Evolutionary conservation across 2,329 filamentous ascomycete species (phyloP), one percentile per base, ranked within the genome.

Genomic region (Fusarium miscanthi): DNA sequence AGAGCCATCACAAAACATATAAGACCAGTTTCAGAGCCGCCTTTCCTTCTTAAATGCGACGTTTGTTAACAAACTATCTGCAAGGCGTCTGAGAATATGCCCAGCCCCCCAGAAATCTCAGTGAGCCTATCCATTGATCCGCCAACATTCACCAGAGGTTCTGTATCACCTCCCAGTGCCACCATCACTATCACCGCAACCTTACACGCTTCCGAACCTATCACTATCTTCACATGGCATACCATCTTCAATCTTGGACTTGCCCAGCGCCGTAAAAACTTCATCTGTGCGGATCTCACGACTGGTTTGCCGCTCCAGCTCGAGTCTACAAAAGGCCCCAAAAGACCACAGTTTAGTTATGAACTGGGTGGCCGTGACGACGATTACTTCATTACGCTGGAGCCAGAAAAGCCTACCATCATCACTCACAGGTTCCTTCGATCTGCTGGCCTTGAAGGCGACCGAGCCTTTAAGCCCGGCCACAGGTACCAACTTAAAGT

Each of bases 1-100:
- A 19, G 23, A 25, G 23, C 2, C 10, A 40, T 11, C 2, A 21
- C 11, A 12, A 0, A 40, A 40, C 19, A 8, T 8, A 8, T 3
- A 12, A 38, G 6, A 6, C 19, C 17, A 6, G 19, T 25, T 25
- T 25, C 5, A 21, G 19, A 38, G 10, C 5, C 10, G 21, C 23
- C 23, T 25, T 38, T 12, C 4, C 17, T 21, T 19, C 10, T 21
- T n/a, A 21, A 11, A 11, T 13, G 23, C 5, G 5, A 25, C 23
- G 23, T 25, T 25, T 25, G 5, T 25, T 25, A 25, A 25, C 23
- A 25, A 25, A 25, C 23, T 25, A 25, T 48, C 13, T 11, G 14
- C 6, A 30, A 17, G 0, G 40, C 40, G 25, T 30, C 37, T 17
- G 1, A 42, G 1, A 2, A n/a, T 54, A 33, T 5, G 9, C n/a